A percentile compares a stretch with the other conserved stretches of the same genome.
Evolutionary conservation across 202 grass and related monocot species (phyloP).

Genomic region (Setaria viridis): DNA sequence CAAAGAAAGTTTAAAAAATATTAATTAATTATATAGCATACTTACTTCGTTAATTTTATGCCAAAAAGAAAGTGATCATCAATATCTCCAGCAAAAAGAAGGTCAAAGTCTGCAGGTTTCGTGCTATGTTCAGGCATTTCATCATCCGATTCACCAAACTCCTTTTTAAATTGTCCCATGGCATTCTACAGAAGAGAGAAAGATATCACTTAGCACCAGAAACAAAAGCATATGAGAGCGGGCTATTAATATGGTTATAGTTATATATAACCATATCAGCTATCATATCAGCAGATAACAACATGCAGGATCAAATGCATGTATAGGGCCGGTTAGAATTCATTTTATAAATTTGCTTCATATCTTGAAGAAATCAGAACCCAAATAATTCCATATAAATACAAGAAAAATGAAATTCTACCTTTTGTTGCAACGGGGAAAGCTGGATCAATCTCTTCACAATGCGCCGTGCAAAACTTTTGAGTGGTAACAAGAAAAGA

Average conservation of each 20-base stretch:
- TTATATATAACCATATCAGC: neutral
- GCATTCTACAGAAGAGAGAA: constrained; percentile 51
- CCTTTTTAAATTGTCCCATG: constrained; percentile 68
- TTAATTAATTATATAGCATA: constrained; percentile 13
- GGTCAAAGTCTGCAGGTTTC: constrained; percentile 87
- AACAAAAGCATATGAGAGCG: constrained; percentile 7
- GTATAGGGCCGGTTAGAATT: neutral
- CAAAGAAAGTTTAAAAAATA: neutral
- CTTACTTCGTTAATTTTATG: constrained; percentile 94
- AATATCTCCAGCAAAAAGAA: constrained; percentile 80
- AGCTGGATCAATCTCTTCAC: constrained; percentile 91
- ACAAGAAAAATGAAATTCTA: constrained; percentile 31
- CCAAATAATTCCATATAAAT: constrained; percentile 19
- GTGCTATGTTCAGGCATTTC: constrained; percentile 61
- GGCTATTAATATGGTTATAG: constrained; percentile 9
- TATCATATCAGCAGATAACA: neutral
- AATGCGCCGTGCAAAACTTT: constrained; percentile 82
- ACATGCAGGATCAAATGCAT: constrained; percentile 1
- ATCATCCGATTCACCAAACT: constrained; percentile 78
- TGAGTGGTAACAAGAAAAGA: constrained; percentile 87
- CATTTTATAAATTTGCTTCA: neutral
- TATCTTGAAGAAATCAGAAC: constrained; percentile 23
- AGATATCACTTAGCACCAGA: constrained; percentile 25
- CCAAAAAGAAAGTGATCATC: constrained; percentile 92
- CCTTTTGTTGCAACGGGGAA: constrained; percentile 80